Evolutionary conservation across 495 filamentous ascomycete species (phyloP), one percentile per base, ranked within the genome.

Genomic region (Lophium mytilinum): DNA sequence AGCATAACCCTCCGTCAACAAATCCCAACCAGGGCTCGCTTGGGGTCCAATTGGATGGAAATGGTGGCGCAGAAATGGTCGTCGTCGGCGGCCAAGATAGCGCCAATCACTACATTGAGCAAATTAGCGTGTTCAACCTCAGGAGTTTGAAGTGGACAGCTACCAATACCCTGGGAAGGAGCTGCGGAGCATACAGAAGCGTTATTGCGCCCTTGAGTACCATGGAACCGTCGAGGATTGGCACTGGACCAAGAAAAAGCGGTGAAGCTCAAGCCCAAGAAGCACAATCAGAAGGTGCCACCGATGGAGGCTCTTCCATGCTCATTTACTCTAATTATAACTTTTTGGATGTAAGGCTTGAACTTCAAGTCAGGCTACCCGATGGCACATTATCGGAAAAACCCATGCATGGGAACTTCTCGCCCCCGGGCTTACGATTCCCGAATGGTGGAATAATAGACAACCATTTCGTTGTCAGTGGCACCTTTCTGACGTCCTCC

Each of bases 301-400:
- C 59, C 60, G 80, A 87, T 36, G 78, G 84, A 3, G 83, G 80
- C 33, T 86, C 84, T 12, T 88, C 90, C 4, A 95, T 96, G 89
- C 78, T 98, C 51, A 94, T 98, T 34, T 98, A 98, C 69, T 97
- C 93, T 40, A 98, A 98, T 66, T 98, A 97, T 69, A 97, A 98
- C 70, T 98, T 98, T 68, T 69, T 97, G 37, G 90, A 97, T 59
- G 93, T 97, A 58, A 97, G 96, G 66, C 72, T 98, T 18, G 93
- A 97, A 68, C 76, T 98, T 34, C 94, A 97, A 66, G 80, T 98
- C 43, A 82, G 93, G 52, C 68, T 83, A 12, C 81, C 87, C 30
- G 92, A 98, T 69, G 93, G 94, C 45, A 84, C 84, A 9, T 73
- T 98, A 59, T 78, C 81, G 4, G 93, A 97, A 66, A 90, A 88